Conservation (phyloP, 768 basidiomycete genomes). For the Russula foetens region DNA sequence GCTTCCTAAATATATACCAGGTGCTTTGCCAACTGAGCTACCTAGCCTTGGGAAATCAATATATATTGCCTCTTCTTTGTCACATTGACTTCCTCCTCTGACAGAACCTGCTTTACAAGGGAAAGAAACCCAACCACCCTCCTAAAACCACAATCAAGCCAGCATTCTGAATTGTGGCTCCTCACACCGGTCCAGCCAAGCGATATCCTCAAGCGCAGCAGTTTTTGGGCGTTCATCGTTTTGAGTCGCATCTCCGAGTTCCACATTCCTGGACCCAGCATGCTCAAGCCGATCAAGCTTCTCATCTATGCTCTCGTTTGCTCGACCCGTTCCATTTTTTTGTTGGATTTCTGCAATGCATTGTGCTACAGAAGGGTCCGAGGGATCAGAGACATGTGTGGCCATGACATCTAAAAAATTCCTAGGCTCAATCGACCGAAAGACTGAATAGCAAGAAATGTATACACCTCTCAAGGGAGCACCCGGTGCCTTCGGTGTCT, state of each 20-base stretch:
- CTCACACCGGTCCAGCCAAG: conserved; percentile 55
- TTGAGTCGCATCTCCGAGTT: conserved; percentile 60
- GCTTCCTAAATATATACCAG: too few species aligned
- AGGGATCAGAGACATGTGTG: conserved; percentile 52
- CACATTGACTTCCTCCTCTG: too few species aligned
- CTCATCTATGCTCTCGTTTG: conserved; percentile 82
- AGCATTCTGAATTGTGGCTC: too few species aligned
- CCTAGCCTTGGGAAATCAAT: too few species aligned
- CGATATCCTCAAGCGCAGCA: conserved; percentile 53
- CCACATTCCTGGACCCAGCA: conserved; percentile 66
- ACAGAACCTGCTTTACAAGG: too few species aligned
- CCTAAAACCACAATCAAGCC: too few species aligned
- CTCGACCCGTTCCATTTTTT: conserved; percentile 65
- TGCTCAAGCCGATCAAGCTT: conserved; percentile 83
- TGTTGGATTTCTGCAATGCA: conserved; percentile 64
- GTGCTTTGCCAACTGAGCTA: too few species aligned
- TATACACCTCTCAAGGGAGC: conserved; percentile 70
- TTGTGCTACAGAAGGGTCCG: conserved; percentile 51
- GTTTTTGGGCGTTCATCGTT: conserved; percentile 60
- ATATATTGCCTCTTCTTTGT: too few species aligned
- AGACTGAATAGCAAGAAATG: conserved; percentile 4
- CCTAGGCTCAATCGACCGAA: conserved; percentile 12
- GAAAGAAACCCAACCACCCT: too few species aligned
- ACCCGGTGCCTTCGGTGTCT: conserved; percentile 70
- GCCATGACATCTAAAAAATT: conserved; percentile 57